These are phyloP conservation scores for Platismatia glauca DNA, from an alignment of 495 filamentous ascomycete species.

Conservation along the genomic window DNA sequence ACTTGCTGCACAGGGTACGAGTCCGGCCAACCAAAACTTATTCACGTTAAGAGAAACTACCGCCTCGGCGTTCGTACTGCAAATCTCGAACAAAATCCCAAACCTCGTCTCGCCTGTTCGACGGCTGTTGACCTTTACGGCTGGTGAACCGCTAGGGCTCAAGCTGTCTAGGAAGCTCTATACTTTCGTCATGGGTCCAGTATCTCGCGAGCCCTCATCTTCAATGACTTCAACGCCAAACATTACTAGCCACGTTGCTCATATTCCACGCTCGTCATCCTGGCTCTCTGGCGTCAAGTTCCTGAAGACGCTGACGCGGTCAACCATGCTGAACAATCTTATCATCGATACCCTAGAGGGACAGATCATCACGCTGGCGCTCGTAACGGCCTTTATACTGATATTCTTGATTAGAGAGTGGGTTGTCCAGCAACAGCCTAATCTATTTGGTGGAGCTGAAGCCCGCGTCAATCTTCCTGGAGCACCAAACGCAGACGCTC, in stretches of 20 bases:
- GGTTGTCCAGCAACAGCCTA: constrained; percentile 94
- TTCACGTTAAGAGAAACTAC: constrained; percentile 24
- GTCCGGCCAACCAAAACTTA: constrained; percentile 28
- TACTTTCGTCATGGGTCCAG: not conserved
- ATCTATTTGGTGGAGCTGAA: constrained; percentile 42
- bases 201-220: not conserved
- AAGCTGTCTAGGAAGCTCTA: constrained; percentile 36
- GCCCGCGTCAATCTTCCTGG: constrained; percentile 36
- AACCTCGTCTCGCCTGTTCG: constrained; percentile 32
- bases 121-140: constrained; percentile 36
- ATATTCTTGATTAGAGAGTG: constrained; percentile 95
- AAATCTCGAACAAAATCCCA: constrained; percentile 25
- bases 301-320: constrained; percentile 63
- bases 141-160: constrained; percentile 42
- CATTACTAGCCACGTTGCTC: not conserved
- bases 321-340: constrained; percentile 63
- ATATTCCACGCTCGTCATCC: constrained; percentile 29
- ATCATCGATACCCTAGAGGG: constrained; percentile 83
- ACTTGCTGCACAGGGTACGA: constrained; percentile 29
- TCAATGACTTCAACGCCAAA: constrained; percentile 11
- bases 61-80: constrained; percentile 25
- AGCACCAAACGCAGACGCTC: constrained; percentile 4
- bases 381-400: constrained; percentile 87
- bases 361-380: constrained; percentile 80
- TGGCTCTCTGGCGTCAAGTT: constrained; percentile 65